Evolutionary conservation across 306 rosid species (phyloP).

Genomic region (Cicer pinnatifidum): DNA sequence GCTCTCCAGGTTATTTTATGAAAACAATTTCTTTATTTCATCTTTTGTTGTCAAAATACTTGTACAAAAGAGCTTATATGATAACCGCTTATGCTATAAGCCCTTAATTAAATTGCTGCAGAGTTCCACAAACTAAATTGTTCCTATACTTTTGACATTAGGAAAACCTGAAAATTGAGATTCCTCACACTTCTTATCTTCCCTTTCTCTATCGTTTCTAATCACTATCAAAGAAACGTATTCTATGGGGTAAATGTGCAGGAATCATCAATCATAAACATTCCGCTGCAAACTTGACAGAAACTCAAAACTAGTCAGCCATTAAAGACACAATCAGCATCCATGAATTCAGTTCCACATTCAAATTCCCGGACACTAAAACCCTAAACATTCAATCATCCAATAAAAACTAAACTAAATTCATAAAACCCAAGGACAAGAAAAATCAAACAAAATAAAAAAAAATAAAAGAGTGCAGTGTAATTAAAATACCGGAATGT

Average conservation of each 20-base stretch:
- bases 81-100: too few species aligned
- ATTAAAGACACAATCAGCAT: not conserved
- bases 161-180: not conserved
- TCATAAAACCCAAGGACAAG: not conserved
- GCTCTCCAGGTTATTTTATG: too few species aligned
- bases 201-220: not conserved
- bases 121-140: slow-evolving; percentile 4
- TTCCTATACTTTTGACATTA: not conserved
- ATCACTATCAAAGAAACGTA: not conserved
- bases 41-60: too few species aligned
- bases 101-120: not conserved
- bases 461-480: not conserved
- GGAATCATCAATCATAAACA: not conserved
- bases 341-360: not conserved
- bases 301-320: not conserved
- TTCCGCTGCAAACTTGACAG: slow-evolving; percentile 1
- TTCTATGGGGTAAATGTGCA: not conserved
- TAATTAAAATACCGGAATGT: slow-evolving; percentile 70
- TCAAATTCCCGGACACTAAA: slow-evolving; percentile 21
- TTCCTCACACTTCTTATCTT: slow-evolving; percentile 12
- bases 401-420: slow-evolving; percentile 34
- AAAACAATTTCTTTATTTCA: too few species aligned
- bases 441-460: not conserved
- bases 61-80: too few species aligned
- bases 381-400: slow-evolving; percentile 30